Percentiles rank a stretch among this genome's conserved stretches.
Conservation (phyloP, 2,329 filamentous ascomycete species). For the Aureobasidium sp. region DNA sequence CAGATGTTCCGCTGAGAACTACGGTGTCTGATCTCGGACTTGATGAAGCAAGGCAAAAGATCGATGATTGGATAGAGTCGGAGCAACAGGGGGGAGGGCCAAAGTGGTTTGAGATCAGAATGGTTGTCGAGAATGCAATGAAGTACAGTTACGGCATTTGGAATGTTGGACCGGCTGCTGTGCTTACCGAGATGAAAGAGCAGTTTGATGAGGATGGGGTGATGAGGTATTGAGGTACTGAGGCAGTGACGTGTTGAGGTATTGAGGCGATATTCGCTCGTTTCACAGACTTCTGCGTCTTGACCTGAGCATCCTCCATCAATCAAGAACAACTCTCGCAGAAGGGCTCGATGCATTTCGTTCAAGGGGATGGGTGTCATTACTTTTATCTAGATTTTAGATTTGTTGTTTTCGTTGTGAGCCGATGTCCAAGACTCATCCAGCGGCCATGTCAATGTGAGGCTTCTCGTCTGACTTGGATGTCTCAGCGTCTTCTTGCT, state of each 20-base stretch:
- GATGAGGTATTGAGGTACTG: not conserved
- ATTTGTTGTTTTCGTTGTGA: not conserved
- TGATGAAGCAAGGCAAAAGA: not conserved
- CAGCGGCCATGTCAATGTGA: constrained; percentile 13
- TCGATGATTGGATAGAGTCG: not conserved
- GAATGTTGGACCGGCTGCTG: not conserved
- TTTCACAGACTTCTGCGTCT: too few species aligned
- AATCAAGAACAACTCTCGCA: too few species aligned
- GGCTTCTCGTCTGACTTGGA: not conserved
- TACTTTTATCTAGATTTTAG: not conserved
- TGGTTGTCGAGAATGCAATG: not conserved
- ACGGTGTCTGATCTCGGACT: not conserved
- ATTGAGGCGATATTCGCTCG: too few species aligned
- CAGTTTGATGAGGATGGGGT: not conserved
- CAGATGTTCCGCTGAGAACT: not conserved
- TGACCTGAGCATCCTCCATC: too few species aligned
- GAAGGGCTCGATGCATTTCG: too few species aligned
- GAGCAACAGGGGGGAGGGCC: not conserved
- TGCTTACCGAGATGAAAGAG: not conserved
- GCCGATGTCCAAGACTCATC: not conserved
- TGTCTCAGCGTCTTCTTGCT: constrained; percentile 20
- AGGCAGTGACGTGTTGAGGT: too few species aligned
- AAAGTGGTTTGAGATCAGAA: not conserved
- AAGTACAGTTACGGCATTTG: not conserved
- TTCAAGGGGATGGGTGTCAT: not conserved